Evolutionary conservation across 768 basidiomycete species (phyloP).

Genomic region (Leccinum barrowsii): DNA sequence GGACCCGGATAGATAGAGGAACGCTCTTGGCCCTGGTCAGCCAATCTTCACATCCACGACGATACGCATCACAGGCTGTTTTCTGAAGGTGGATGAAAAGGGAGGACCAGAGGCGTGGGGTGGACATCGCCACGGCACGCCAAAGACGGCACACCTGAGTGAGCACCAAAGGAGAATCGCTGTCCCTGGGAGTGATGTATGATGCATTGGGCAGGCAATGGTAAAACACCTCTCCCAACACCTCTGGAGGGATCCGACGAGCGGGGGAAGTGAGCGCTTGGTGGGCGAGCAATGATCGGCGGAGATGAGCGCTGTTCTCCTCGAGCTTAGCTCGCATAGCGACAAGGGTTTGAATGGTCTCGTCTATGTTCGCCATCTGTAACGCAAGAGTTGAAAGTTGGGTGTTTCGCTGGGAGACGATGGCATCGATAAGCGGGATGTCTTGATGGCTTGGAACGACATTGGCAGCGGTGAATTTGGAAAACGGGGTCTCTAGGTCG

Average conservation of each 20-base stretch:
- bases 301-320: constrained; percentile 13
- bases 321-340: constrained; percentile 18
- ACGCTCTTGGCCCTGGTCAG: constrained; percentile 28
- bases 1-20: constrained; percentile 22
- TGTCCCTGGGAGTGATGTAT: constrained; percentile 22
- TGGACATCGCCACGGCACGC: constrained; percentile 29
- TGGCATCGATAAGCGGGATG: constrained; percentile 10
- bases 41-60: constrained; percentile 25
- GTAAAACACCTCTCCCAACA: constrained; percentile 30
- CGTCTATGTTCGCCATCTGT: constrained; percentile 19
- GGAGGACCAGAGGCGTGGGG: constrained; percentile 33
- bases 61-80: constrained; percentile 3
- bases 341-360: constrained; percentile 18
- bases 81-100: constrained; percentile 21
- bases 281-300: constrained; percentile 22
- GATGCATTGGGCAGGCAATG: constrained; percentile 24
- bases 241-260: constrained; percentile 27
- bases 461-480: constrained; percentile 5
- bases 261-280: constrained; percentile 20
- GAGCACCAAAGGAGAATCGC: constrained; percentile 25
- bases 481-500: constrained; percentile 16
- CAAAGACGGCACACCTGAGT: constrained; percentile 28
- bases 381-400: constrained; percentile 19
- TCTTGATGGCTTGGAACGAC: constrained; percentile 16
- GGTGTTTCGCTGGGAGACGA: constrained; percentile 18